Conservation (phyloP, 139 green algal genomes). For the Ostreobium quekettii region DNA sequence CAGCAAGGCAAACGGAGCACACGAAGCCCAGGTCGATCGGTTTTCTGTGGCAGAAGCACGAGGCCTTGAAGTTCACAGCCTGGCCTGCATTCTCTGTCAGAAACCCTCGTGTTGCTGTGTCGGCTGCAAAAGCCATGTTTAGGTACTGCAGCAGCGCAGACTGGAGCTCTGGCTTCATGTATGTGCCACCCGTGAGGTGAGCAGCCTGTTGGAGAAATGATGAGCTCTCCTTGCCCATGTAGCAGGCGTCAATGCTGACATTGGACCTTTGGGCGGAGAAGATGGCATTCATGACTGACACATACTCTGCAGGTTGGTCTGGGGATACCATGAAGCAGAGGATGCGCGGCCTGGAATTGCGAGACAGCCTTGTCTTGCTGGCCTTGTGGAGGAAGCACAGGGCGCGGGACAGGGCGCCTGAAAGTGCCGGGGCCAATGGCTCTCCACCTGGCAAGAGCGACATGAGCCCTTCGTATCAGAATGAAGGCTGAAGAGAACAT, state of each 20-base stretch:
- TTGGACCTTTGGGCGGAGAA: slow-evolving; percentile 61
- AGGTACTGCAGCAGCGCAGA: slow-evolving; percentile 45
- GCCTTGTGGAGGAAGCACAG: slow-evolving; percentile 39
- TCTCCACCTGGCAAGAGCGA: background rate
- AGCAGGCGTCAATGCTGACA: slow-evolving; percentile 47
- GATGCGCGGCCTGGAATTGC: slow-evolving; percentile 30
- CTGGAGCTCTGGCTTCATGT: slow-evolving; percentile 26
- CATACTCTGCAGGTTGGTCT: slow-evolving; percentile 53
- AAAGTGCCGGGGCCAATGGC: slow-evolving; percentile 23
- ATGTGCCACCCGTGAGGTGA: slow-evolving; percentile 57
- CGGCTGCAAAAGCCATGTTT: slow-evolving; percentile 31
- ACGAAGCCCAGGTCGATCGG: slow-evolving; percentile 66
- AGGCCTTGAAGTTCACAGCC: slow-evolving; percentile 67
- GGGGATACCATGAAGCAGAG: slow-evolving; percentile 36
- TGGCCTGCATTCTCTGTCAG: slow-evolving; percentile 32
- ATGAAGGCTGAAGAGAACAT: too few relatives aligned
- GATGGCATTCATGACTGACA: slow-evolving; percentile 74
- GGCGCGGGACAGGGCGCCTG: slow-evolving; percentile 42
- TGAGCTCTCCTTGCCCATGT: slow-evolving; percentile 44
- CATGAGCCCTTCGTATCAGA: background rate
- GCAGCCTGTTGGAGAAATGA: slow-evolving; percentile 61
- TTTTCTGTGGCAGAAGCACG: slow-evolving; percentile 71
- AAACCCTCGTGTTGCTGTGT: slow-evolving; percentile 34
- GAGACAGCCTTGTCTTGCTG: slow-evolving; percentile 14
- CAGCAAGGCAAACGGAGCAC: slow-evolving; percentile 79